Base-by-base conservation (phyloP, 768 basidiomycete genomes). In the Kwoniella sp. region DNA sequence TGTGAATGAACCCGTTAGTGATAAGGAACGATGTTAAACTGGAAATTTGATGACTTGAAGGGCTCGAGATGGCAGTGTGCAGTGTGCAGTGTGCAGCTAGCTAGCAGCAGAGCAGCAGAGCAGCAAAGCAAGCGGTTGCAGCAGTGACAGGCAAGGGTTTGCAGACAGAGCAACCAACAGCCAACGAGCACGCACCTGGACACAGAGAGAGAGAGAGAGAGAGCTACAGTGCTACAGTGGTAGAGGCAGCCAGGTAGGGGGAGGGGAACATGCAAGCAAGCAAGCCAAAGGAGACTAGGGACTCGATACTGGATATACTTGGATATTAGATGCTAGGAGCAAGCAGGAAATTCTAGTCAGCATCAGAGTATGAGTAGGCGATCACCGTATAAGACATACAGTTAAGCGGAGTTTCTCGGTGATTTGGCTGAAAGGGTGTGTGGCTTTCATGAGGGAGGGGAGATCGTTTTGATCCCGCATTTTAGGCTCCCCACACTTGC, bases 321-420 rank as follows among this genome's bases (percentile, higher is more conserved):
- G n/a, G n/a, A n/a, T n/a, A n/a, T n/a, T n/a, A n/a, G n/a, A n/a
- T n/a, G n/a, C n/a, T n/a, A n/a, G n/a, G n/a, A n/a, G n/a, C n/a
- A n/a, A n/a, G n/a, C 33, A 33, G 33, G 33, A 33, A 33, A 33
- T 33, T 33, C 33, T 33, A 13, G n/a, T n/a, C 33, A 33, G 13
- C 33, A 33, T 33, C n/a, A n/a, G n/a, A n/a, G n/a, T n/a, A n/a
- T n/a, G n/a, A n/a, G 33, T 13, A 44, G 40, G 40, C 40, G 40
- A 44, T 44, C 17, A 44, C 40, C 40, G 17, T 44, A 44, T 15
- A 44, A 15, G 40, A 9, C 17, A 15, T 44, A 44, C 29, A 48
- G 52, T 25, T 25, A 19, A 21, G 27, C 65, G 65, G 65, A 67
- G 65, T 67, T 67, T 67, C 65, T 67, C 65, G 65, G 65, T 56